A percentile compares a stretch with the other conserved stretches of the same genome.
phyloP scores from a whole-genome alignment of 164 flowering plant genomes.

The Aristolochia fimbriata region DNA sequence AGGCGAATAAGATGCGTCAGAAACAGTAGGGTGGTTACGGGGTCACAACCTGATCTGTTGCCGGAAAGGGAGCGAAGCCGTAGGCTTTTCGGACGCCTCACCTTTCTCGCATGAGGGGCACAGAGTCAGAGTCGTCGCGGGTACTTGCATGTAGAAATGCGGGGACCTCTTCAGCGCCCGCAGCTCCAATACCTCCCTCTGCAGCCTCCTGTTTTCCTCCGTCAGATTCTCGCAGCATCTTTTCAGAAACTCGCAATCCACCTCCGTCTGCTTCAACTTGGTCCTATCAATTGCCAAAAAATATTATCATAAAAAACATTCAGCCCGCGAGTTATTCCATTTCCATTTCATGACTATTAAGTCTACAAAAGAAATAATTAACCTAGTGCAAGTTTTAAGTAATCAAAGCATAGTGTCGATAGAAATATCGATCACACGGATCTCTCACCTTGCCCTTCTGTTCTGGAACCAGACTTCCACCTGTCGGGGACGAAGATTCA shows the following conservation, averaged over 20 bases:
- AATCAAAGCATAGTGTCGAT: no score
- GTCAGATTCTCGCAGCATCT: slow-evolving; percentile 73
- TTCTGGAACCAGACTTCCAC: slow-evolving; percentile 97
- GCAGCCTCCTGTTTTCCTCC: slow-evolving; percentile 76
- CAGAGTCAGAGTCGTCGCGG: slow-evolving; percentile 86
- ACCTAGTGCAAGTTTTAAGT: not conserved
- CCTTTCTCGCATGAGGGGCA: slow-evolving; percentile 83
- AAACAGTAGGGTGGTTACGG: not conserved
- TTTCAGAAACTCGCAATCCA: slow-evolving; percentile 77
- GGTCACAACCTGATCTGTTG: slow-evolving; percentile 8
- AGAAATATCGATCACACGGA: no score
- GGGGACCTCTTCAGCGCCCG: slow-evolving; percentile 55
- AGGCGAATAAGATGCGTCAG: no score
- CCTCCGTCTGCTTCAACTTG: slow-evolving; percentile 90
- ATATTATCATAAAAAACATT: no score
- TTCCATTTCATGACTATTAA: no score
- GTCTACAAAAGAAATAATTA: no score
- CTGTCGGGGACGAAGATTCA: slow-evolving; percentile 77
- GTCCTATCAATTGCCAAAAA: slow-evolving; percentile 35
- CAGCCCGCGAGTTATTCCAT: no score
- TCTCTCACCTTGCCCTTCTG: slow-evolving; percentile 65
- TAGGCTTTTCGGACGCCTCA: slow-evolving; percentile 18
- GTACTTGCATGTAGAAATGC: slow-evolving; percentile 72
- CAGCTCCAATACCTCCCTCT: slow-evolving; percentile 67
- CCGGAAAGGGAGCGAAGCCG: slow-evolving; percentile 14